phyloP scores from a whole-genome alignment of 768 basidiomycete genomes.

The Fomitopsis serialis region DNA sequence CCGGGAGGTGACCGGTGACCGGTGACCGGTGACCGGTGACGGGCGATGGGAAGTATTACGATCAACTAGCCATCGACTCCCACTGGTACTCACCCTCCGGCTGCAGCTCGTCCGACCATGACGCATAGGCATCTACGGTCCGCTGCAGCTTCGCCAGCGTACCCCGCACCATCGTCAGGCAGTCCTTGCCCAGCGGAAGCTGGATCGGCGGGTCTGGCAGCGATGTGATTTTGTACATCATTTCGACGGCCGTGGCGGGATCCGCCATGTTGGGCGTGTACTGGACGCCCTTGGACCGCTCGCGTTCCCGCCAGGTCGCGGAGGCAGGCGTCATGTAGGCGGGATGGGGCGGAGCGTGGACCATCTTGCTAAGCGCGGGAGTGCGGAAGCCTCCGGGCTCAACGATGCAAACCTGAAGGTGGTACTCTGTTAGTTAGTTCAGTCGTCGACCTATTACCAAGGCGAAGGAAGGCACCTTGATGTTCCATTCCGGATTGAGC shows the following conservation, averaged over 20 bases:
- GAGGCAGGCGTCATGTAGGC: constrained; percentile 3
- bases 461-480: constrained; percentile 21
- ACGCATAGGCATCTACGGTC: constrained; percentile 7
- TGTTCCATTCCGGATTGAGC: constrained; percentile 32
- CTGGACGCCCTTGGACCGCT: not conserved
- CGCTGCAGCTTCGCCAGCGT: constrained; percentile 6
- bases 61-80: no score
- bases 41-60: no score
- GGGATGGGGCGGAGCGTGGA: constrained; percentile 4
- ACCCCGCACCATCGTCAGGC: constrained; percentile 2
- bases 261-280: not conserved
- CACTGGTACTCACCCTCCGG: not conserved
- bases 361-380: not conserved
- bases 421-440: not conserved
- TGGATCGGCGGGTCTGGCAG: constrained; percentile 10
- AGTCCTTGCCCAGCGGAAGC: constrained; percentile 14
- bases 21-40: no score
- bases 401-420: constrained; percentile 6
- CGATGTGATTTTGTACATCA: constrained; percentile 3
- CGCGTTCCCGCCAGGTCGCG: not conserved
- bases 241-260: not conserved
- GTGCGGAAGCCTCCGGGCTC: constrained; percentile 9
- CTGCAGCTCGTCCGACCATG: constrained; percentile 6
- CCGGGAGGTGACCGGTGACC: no score
- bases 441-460: not conserved